Conservation (phyloP, 2,329 filamentous ascomycete genomes). For the Penicillium rolfsii region DNA sequence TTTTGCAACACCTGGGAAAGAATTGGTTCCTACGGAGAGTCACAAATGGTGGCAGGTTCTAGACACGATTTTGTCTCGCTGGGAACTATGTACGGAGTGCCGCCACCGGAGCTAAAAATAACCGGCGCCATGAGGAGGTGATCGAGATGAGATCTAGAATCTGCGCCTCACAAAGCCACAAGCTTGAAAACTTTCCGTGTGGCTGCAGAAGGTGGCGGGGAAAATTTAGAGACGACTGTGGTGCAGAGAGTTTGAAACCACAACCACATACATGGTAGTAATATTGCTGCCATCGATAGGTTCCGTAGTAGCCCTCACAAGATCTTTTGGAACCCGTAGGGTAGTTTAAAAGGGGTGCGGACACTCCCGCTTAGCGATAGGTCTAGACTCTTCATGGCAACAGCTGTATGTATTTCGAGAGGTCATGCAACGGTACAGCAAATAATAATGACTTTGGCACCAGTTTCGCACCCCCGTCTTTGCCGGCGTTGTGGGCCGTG, state of each 20-base stretch:
- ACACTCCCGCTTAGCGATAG: neutral
- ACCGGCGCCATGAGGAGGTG: neutral
- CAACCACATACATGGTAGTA: neutral
- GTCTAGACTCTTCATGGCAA: neutral
- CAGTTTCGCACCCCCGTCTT: neutral
- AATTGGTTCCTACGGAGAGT: too few species aligned
- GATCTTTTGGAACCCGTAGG: too few species aligned
- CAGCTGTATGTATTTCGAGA: neutral
- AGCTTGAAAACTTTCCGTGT: neutral
- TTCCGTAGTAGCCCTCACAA: too few species aligned
- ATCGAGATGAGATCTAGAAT: neutral
- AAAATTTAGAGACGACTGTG: neutral
- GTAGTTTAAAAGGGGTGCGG: too few species aligned
- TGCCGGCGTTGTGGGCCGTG: neutral
- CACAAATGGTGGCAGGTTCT: too few species aligned
- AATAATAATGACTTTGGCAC: neutral
- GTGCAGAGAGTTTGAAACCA: too few species aligned
- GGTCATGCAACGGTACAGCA: too few species aligned
- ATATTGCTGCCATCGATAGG: neutral
- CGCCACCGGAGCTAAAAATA: slow-evolving; percentile 4
- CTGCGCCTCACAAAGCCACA: neutral
- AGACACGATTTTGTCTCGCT: neutral
- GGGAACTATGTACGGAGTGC: neutral
- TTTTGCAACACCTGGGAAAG: too few species aligned
- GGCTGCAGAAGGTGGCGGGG: neutral